phyloP scores from a whole-genome alignment of 169 alveolate genomes.

The Miamiensis avidus region DNA sequence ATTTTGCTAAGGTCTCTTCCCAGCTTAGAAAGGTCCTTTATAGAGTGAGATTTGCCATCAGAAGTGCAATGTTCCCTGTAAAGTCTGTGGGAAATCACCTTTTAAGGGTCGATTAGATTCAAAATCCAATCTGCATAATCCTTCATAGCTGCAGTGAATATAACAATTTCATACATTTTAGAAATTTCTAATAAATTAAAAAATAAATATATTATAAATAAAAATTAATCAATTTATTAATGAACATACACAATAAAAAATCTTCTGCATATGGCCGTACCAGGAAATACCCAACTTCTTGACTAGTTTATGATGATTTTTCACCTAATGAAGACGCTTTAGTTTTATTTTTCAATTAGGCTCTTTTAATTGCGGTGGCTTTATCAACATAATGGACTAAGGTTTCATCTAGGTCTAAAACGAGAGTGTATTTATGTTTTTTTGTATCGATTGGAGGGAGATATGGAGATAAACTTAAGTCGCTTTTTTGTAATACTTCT shows the following conservation, averaged over 20 bases:
- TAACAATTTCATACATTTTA: constrained; percentile 78
- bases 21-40: constrained; percentile 78
- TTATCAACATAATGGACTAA: constrained; percentile 67
- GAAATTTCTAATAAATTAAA: constrained; percentile 58
- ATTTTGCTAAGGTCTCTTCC: constrained; percentile 84
- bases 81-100: constrained; percentile 74
- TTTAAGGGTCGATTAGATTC: constrained; percentile 73
- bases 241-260: neutral
- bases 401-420: constrained; percentile 79
- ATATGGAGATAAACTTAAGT: constrained; percentile 12
- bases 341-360: no score
- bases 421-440: constrained; percentile 61
- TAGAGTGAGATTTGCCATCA: constrained; percentile 46
- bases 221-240: no score
- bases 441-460: constrained; percentile 38
- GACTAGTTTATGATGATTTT: no score
- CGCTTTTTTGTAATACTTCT: neutral
- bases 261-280: constrained; percentile 71
- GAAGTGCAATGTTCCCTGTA: constrained; percentile 85
- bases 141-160: constrained; percentile 88
- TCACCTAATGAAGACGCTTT: no score
- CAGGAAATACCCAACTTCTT: constrained; percentile 70
- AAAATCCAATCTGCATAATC: constrained; percentile 90
- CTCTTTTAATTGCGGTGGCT: constrained; percentile 1
- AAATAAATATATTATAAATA: no score